Conservation (phyloP, 169 alveolate species). For the Eimeria maxima region DNA sequence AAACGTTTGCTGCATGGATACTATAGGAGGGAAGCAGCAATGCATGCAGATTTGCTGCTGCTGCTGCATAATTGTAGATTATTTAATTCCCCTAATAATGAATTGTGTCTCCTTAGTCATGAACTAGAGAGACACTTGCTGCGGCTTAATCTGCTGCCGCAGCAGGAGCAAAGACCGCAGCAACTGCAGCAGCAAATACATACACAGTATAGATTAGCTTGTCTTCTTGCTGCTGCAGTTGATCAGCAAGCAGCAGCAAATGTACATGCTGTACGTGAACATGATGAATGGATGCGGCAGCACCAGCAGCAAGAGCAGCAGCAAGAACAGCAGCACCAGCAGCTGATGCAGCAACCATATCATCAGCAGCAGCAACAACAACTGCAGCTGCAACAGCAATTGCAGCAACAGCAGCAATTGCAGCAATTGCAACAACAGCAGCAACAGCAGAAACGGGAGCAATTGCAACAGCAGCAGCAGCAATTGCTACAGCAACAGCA, state of each 20-base stretch:
- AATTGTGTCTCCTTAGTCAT: neutral
- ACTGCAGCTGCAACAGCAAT: conserved; percentile 1
- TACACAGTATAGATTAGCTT: neutral
- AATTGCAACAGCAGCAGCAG: neutral
- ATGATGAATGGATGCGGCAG: neutral
- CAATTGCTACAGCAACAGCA: too few species aligned
- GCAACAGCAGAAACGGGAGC: conserved; percentile 6
- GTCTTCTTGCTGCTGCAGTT: neutral
- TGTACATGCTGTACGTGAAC: neutral
- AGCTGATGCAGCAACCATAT: too few species aligned
- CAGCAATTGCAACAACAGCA: neutral
- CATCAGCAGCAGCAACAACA: too few species aligned
- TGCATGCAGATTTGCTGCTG: conserved; percentile 68
- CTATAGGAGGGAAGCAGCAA: conserved; percentile 66
- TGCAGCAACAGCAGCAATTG: neutral
- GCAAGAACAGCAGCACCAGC: too few species aligned
- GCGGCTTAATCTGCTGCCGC: conserved; percentile 52
- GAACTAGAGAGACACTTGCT: conserved; percentile 47
- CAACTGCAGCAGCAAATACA: neutral
- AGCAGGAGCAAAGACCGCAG: conserved; percentile 1
- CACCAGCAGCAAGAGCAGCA: too few species aligned
- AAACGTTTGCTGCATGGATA: conserved; percentile 52
- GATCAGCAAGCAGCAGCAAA: neutral
- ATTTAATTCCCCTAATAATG: conserved; percentile 50
- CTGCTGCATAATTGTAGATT: conserved; percentile 55